Conservation (phyloP, 1,139 yeast genomes). For the Nadsonia starkeyi-henricii region DNA sequence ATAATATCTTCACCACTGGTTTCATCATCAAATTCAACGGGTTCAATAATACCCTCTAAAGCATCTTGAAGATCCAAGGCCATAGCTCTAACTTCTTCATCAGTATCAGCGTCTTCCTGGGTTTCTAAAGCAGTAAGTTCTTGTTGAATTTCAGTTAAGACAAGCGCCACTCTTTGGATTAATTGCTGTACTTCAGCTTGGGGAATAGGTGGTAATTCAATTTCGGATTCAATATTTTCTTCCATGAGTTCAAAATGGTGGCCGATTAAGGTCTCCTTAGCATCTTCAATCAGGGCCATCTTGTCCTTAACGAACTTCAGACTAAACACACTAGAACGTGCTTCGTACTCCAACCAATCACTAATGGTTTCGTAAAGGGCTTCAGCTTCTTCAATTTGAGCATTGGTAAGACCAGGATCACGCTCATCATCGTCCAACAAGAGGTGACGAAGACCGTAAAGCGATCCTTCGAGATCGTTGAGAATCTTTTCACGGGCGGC, state of each 20-base stretch:
- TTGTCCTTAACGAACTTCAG: neutral
- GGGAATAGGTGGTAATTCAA: neutral
- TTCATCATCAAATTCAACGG: slow-evolving; percentile 7
- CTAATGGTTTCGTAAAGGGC: slow-evolving; percentile 9
- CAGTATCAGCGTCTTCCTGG: neutral
- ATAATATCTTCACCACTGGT: slow-evolving; percentile 1
- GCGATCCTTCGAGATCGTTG: slow-evolving; percentile 22
- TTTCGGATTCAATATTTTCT: neutral
- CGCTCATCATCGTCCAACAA: slow-evolving; percentile 10
- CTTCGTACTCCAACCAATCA: slow-evolving; percentile 5
- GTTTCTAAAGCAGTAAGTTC: neutral
- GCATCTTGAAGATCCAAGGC: neutral
- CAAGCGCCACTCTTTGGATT: neutral
- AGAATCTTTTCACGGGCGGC: slow-evolving; percentile 20
- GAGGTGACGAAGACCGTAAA: slow-evolving; percentile 20
- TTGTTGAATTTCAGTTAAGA: neutral
- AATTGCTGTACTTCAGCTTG: neutral
- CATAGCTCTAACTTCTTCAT: slow-evolving; percentile 1
- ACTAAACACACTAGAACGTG: neutral
- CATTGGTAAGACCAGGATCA: slow-evolving; percentile 6
- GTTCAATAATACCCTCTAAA: slow-evolving; percentile 9
- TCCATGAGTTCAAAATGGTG: neutral
- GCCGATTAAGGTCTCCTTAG: neutral
- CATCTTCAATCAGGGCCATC: neutral
- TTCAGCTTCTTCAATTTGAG: slow-evolving; percentile 12